A percentile compares a stretch with the other conserved stretches of the same genome.
These are phyloP conservation scores for Apostasia shenzhenica DNA, from an alignment of 106 monocot species.

Conservation along the genomic window DNA sequence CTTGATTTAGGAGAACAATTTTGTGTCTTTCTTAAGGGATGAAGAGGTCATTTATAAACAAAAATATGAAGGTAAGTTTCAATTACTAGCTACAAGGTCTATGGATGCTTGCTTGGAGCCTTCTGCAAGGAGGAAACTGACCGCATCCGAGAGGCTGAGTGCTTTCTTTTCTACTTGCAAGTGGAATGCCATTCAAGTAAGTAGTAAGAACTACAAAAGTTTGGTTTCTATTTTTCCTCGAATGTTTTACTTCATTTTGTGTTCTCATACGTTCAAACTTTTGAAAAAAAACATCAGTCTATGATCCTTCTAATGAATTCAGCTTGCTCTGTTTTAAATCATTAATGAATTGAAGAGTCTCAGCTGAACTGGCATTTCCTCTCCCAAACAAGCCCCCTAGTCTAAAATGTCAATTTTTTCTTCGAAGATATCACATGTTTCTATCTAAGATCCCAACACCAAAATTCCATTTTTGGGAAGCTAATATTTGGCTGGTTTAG, in stretches of 20 bases:
- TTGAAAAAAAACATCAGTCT: too few species aligned
- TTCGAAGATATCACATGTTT: too few species aligned
- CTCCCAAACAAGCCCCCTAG: too few species aligned
- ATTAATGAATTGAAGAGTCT: too few species aligned
- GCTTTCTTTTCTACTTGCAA: conserved; percentile 40
- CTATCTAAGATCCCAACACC: too few species aligned
- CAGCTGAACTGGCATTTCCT: too few species aligned
- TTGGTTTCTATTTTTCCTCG: neutral
- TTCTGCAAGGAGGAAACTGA: conserved; percentile 28
- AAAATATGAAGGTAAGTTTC: conserved; percentile 36
- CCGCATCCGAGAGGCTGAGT: conserved; percentile 27
- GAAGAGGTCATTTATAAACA: conserved; percentile 13
- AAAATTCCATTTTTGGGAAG: too few species aligned
- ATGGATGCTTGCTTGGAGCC: conserved; percentile 44
- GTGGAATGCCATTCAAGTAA: conserved; percentile 62
- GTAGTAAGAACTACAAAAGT: neutral
- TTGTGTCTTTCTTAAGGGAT: conserved; percentile 16
- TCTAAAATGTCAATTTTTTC: too few species aligned
- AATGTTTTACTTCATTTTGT: neutral
- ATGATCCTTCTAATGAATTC: too few species aligned
- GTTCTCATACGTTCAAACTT: neutral
- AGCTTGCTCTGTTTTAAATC: too few species aligned
- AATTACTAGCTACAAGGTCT: conserved; percentile 15
- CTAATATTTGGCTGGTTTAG: too few species aligned
- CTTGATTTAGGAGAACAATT: neutral